A percentile compares a stretch with the other conserved stretches of the same genome.
These are phyloP conservation scores for Acanthamoeba triangularis DNA, from an alignment of 208 protist genomes.

Conservation along the genomic window DNA sequence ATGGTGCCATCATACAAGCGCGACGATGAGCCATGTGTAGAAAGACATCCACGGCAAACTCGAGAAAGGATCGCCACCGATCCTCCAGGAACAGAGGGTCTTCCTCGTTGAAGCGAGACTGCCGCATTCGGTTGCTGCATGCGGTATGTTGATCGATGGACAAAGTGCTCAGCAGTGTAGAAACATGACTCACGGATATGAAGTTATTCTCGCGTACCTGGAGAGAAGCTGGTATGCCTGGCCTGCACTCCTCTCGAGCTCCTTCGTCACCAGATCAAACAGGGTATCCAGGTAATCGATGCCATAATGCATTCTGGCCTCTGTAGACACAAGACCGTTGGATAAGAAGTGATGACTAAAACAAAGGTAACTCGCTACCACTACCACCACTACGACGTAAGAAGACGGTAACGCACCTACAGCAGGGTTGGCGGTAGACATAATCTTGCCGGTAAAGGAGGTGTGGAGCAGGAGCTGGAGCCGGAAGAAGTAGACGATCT, in stretches of 20 bases:
- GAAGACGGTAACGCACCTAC: background rate
- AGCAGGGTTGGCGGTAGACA: background rate
- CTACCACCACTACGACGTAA: too few species aligned
- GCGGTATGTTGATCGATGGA: background rate
- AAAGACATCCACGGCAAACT: constrained; percentile 20
- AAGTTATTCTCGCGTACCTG: background rate
- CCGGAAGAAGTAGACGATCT: constrained; percentile 50
- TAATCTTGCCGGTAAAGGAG: constrained; percentile 28
- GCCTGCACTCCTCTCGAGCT: background rate
- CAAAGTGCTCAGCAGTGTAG: background rate
- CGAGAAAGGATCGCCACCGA: background rate
- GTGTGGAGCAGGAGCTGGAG: constrained; percentile 44
- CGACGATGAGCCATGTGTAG: background rate
- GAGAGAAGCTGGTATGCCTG: constrained; percentile 21
- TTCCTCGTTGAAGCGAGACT: constrained; percentile 47
- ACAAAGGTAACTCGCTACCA: too few species aligned
- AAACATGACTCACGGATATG: too few species aligned
- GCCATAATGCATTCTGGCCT: background rate
- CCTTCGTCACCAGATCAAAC: background rate
- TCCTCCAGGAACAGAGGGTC: constrained; percentile 19
- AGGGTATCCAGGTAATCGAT: constrained; percentile 6
- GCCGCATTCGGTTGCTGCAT: constrained; percentile 5
- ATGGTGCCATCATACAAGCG: background rate
- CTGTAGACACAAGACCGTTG: background rate
- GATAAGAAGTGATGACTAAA: background rate